Evolutionary conservation across 225 moss, liverwort and hornwort genomes (phyloP), one percentile per base, ranked within the genome.

Genomic region (Sphagnum tenellum): DNA sequence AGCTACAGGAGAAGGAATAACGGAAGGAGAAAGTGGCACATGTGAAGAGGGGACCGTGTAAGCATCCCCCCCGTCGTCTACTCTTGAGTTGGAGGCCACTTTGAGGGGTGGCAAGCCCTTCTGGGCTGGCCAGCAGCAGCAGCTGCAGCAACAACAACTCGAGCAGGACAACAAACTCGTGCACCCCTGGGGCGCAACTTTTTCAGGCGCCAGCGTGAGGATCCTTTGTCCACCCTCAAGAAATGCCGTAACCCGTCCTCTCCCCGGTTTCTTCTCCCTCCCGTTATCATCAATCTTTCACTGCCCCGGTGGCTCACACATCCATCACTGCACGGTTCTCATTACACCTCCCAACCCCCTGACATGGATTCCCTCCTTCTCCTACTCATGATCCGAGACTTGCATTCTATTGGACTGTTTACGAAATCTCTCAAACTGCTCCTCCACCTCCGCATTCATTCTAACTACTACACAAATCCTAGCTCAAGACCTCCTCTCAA

Each of bases 141-240:
- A 81, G 71, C 80, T 75, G 71, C 82, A 81, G 64, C 29, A 74
- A 14, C 75, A 78, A 76, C 77, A 89, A 63, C 84, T 77, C 73
- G 82, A 76, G 71, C 82, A 81, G 64, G 81, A 75, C 54, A 80
- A 67, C 61, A 74, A 74, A 69, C 64, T 64, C 64, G 82, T 75
- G 76, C 90, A 94, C 88, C 90, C 89, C 72, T 87, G 72, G 75
- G 90, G 89, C 90, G 86, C 82, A 81, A 89, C 83, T 90, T 83
- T 90, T 77, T 83, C 90, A 73, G 85, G 75, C 81, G 90, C 90
- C 94, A 94, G 94, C 84, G 88, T 88, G 78, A 83, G 85, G 71
- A 77, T 67, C 75, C 78, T 76, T 64, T 69, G 50, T 45, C 59
- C 74, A 12, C 67, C 64, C 71, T 76, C 74, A 75, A 72, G 64